Percentiles rank a stretch among this genome's conserved stretches.
Evolutionary conservation across 2,329 filamentous ascomycete genomes (phyloP).

Genomic region (Penicillium verrucosum): DNA sequence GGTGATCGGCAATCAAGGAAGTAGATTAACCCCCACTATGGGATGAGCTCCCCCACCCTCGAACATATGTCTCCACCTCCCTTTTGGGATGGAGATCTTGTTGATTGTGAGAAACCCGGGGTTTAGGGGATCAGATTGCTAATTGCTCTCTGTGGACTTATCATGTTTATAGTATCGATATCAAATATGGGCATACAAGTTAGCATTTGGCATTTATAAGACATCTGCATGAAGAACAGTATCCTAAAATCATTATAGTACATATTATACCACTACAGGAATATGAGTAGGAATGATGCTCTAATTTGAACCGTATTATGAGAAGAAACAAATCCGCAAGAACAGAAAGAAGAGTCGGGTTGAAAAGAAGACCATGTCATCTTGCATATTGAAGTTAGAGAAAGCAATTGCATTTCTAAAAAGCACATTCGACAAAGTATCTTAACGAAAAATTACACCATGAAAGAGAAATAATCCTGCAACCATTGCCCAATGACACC

Average conservation of each 20-base stretch:
- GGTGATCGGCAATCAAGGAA: neutral
- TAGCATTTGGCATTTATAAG: too few relatives aligned
- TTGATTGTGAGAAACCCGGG: neutral
- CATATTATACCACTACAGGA: too few relatives aligned
- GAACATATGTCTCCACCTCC: neutral
- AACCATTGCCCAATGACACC: conserved; percentile 44
- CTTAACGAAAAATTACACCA: neutral
- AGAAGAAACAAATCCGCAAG: too few relatives aligned
- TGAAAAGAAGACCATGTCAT: too few relatives aligned
- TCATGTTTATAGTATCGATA: too few relatives aligned
- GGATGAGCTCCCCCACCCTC: neutral
- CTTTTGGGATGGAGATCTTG: neutral
- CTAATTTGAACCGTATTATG: too few relatives aligned
- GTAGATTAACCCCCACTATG: neutral
- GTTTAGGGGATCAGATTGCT: neutral
- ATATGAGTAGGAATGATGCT: too few relatives aligned
- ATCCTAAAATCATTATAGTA: too few relatives aligned
- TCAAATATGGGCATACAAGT: too few relatives aligned
- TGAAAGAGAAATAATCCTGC: conserved; percentile 48
- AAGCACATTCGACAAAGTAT: neutral
- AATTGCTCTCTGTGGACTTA: neutral
- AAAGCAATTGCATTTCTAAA: neutral
- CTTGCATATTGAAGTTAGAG: too few relatives aligned
- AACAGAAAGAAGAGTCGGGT: too few relatives aligned
- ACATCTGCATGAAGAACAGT: too few relatives aligned